Base-by-base conservation (phyloP, 495 filamentous ascomycete genomes). In the Trichocladium antarcticum region DNA sequence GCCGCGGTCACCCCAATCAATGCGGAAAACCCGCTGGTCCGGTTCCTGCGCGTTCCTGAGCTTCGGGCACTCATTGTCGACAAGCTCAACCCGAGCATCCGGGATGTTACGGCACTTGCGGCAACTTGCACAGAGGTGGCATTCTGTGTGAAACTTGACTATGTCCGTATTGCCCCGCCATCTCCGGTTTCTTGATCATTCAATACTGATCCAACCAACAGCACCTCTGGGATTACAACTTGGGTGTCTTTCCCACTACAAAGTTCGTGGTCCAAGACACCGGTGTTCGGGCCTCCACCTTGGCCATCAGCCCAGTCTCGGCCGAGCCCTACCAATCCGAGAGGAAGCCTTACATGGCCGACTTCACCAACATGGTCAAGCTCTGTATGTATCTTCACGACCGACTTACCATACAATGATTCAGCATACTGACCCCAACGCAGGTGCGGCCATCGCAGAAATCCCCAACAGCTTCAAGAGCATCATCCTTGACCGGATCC, bases 401-500 rank as follows among this genome's bases (percentile, higher is more conserved):
- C 1, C 12, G 1, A 11, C 45, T 9, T 5, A 7, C 43, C 15
- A 11, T 24, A 21, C 17, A 0, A 16, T 27, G 1, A 11, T 53
- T 28, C 24, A 35, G 27, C 49, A 42, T 20, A 50, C 32, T 28
- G 14, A 22, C 19, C 7, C n/a, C 10, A 9, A 27, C 12, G 17
- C 3, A 51, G 49, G 27, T 11, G 20, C 5, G 5, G 40, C 42
- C 6, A 43, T 58, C 1, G 15, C 9, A 8, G 2, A 14, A 1
- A 47, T 47, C 3, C 35, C 37, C 1, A 22, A 34, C n/a, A 51
- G 48, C 31, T 64, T 60, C 46, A 20, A 35, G 6, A 15, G 50
- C 19, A 31, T 64, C 14, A 29, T 54, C 12, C 20, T 64, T 6
- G 51, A 62, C 45, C 45, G 53, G 31, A n/a, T 64, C 5, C 55